A percentile compares a stretch with the other conserved stretches of the same genome.
Evolutionary conservation across 1,139 yeast genomes (phyloP).

Genomic region (Entelexis paramagnoliae): DNA sequence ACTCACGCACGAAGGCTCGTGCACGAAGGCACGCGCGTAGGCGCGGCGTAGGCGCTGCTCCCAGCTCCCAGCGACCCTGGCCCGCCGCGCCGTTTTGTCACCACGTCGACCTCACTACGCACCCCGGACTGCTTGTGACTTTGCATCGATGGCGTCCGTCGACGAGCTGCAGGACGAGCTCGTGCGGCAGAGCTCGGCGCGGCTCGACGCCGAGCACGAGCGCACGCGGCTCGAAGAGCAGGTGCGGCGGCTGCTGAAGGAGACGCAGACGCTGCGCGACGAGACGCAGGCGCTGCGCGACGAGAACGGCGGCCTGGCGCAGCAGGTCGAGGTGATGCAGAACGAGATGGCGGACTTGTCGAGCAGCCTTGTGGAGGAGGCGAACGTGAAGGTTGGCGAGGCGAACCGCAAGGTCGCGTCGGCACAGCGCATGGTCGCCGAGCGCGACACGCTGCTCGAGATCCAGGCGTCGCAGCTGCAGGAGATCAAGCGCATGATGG

Average conservation of each 20-base stretch:
- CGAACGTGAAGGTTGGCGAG: constrained; percentile 23
- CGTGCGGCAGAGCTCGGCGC: constrained; percentile 19
- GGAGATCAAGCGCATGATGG: constrained; percentile 24
- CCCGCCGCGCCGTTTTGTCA: background rate
- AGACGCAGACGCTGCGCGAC: constrained; percentile 2
- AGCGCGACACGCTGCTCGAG: constrained; percentile 25
- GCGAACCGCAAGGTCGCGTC: constrained; percentile 23
- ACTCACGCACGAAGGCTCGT: no score
- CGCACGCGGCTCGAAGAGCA: constrained; percentile 18
- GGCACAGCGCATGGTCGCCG: constrained; percentile 20
- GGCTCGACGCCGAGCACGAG: constrained; percentile 21
- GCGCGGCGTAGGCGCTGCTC: no score
- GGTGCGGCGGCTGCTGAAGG: constrained; percentile 12
- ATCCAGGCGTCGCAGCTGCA: constrained; percentile 23
- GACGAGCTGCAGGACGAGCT: constrained; percentile 22
- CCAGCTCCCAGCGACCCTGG: no score
- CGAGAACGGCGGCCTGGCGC: constrained; percentile 18
- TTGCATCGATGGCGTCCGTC: constrained; percentile 13
- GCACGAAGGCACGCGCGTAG: no score
- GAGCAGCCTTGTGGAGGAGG: constrained; percentile 23
- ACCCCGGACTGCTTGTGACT: constrained; percentile 2
- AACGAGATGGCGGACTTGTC: constrained; percentile 24
- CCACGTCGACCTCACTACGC: background rate
- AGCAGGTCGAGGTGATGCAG: constrained; percentile 18
- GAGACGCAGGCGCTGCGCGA: constrained; percentile 11